Percentiles rank a stretch among this genome's conserved stretches.
These are phyloP conservation scores for Curvularia spicifera DNA, from an alignment of 2,329 filamentous ascomycete species.

Conservation along the genomic window DNA sequence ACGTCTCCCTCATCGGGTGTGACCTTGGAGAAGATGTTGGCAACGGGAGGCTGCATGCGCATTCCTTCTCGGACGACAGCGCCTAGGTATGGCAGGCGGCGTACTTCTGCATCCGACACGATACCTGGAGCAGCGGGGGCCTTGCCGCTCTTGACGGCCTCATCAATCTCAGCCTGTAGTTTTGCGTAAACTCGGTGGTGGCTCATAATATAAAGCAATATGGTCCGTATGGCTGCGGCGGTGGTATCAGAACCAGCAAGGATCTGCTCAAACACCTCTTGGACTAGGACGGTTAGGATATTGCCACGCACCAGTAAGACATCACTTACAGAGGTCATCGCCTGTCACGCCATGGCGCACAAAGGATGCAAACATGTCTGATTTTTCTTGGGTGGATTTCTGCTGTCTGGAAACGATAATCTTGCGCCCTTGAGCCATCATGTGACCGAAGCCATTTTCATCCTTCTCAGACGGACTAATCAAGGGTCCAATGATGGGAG, in stretches of 20 bases:
- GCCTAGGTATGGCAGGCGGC: constrained; percentile 53
- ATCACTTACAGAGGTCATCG: constrained; percentile 45
- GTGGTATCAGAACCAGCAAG: constrained; percentile 66
- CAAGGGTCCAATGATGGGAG: constrained; percentile 33
- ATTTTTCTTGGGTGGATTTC: constrained; percentile 50
- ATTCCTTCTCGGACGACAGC: constrained; percentile 58
- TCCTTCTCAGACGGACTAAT: constrained; percentile 50
- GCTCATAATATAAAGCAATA: constrained; percentile 61
- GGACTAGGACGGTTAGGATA: constrained; percentile 33
- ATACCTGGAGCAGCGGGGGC: constrained; percentile 44
- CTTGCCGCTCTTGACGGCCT: constrained; percentile 48
- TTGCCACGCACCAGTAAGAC: not conserved
- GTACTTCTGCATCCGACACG: constrained; percentile 57
- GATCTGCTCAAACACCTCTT: constrained; percentile 54
- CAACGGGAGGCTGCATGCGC: constrained; percentile 53
- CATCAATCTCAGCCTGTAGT: constrained; percentile 57
- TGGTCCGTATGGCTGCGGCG: constrained; percentile 61
- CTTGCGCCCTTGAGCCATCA: constrained; percentile 44
- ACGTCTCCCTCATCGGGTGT: constrained; percentile 43
- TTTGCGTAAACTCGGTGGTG: constrained; percentile 55
- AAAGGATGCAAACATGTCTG: constrained; percentile 63
- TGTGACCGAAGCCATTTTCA: constrained; percentile 35
- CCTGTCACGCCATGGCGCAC: constrained; percentile 54
- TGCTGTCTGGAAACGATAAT: constrained; percentile 53
- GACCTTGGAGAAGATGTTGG: constrained; percentile 42